A percentile compares a stretch with the other conserved stretches of the same genome.
These are phyloP conservation scores for Eimeria maxima DNA, from an alignment of 169 alveolate species.

Conservation along the genomic window DNA sequence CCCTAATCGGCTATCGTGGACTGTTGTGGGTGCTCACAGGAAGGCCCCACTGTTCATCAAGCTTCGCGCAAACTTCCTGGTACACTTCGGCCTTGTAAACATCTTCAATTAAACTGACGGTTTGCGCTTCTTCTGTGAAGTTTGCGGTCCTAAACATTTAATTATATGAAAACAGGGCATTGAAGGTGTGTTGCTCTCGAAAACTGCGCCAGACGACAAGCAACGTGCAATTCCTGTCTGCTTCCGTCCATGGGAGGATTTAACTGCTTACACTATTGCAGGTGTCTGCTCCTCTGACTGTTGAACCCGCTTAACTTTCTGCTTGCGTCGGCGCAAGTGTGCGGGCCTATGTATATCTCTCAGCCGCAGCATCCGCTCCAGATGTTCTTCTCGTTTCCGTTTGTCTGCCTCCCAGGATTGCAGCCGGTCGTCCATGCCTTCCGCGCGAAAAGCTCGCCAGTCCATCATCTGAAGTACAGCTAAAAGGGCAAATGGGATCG, in stretches of 20 bases:
- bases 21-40: conserved; percentile 13
- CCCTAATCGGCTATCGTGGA: background rate
- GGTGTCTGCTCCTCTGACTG: conserved; percentile 70
- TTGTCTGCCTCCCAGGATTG: conserved; percentile 58
- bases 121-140: conserved; percentile 70
- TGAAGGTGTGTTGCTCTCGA: background rate
- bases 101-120: conserved; percentile 71
- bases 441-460: conserved; percentile 23
- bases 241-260: background rate
- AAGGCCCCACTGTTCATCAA: conserved; percentile 62
- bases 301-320: conserved; percentile 58
- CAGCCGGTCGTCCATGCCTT: conserved; percentile 55
- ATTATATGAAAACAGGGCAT: background rate
- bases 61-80: conserved; percentile 57
- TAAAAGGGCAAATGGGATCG: background rate
- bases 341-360: conserved; percentile 73
- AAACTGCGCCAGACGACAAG: background rate
- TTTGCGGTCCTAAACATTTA: conserved; percentile 52
- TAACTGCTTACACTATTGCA: conserved; percentile 35
- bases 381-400: conserved; percentile 42
- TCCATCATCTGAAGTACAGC: conserved; percentile 20
- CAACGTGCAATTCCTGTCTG: background rate
- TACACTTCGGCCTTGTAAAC: conserved; percentile 79
- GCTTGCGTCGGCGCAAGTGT: conserved; percentile 65
- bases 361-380: conserved; percentile 36